Base-by-base conservation (phyloP, 495 filamentous ascomycete species). In the Jackrogersella multiformis region DNA sequence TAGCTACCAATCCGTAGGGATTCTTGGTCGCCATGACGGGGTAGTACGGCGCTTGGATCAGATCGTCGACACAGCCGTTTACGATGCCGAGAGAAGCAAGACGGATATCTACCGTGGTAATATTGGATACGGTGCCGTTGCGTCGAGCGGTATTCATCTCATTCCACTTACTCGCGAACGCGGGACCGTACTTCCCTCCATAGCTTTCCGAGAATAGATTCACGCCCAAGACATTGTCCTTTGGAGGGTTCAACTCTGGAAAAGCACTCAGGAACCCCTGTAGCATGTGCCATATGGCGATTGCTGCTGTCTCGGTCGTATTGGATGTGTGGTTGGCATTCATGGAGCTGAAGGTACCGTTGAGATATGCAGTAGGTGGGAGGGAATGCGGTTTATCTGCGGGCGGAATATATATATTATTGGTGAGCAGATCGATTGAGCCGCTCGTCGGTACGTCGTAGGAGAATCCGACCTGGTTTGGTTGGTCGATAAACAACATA, bases 1-100 rank as follows among this genome's bases (percentile, higher is more conserved):
- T 84, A 0, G 87, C 80, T 57, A 87, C 71, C 24, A 94, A 84
- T 7, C 86, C 87, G 68, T 93, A 96, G 3, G 90, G 90, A 69
- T 95, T 96, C 76, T 88, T 87, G 46, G 86, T 81, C 12, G 89
- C 88, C 74, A 92, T 88, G 13, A 82, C 73, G 1, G 89, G 85
- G 68, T 93, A 94, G 45, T 78, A 85, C 1, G 86, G 84, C 9
- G 79, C 82, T 77, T 94, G 90, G 7, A 88, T 82, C n/a, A 87
- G 71, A 48, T 87, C 82, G 74, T 96, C 92, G 48, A 94, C 81
- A 64, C 92, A 93, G 35, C 90, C 91, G 72, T 94, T 93, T 48
- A 92, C 69, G 48, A 89, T 86, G 9, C 85, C 81, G 0, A 89
- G 73, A 13, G 87, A 81, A 16, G 79, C 78, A 7, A 91, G 76